These are phyloP conservation scores for Geotrichum fermentans DNA, from an alignment of 1,139 yeast genomes.

Conservation along the genomic window DNA sequence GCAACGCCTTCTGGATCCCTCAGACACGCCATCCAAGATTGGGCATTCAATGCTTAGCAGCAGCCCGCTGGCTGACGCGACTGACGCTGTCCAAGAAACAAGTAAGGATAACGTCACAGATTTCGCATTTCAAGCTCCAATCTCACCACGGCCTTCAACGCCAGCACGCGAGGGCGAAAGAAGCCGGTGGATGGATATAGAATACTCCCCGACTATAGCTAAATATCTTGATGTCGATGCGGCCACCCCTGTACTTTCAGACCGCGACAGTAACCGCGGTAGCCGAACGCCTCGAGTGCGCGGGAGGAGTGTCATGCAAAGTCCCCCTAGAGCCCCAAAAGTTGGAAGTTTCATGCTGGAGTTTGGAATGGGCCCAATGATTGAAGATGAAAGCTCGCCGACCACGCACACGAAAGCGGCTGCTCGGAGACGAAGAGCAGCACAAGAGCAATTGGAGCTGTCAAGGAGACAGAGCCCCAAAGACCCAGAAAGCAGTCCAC, in stretches of 20 bases:
- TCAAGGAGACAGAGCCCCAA: not conserved
- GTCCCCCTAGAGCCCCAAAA: slow-evolving; percentile 5
- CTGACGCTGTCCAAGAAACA: no score
- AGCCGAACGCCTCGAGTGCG: not conserved
- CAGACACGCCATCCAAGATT: slow-evolving; percentile 1
- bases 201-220: slow-evolving; percentile 10
- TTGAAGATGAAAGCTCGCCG: slow-evolving; percentile 8
- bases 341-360: not conserved
- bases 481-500: not conserved
- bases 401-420: slow-evolving; percentile 9
- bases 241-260: slow-evolving; percentile 5
- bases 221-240: slow-evolving; percentile 10
- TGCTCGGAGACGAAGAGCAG: not conserved
- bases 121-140: slow-evolving; percentile 3
- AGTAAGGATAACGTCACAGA: not conserved
- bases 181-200: not conserved
- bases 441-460: not conserved
- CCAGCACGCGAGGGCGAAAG: not conserved
- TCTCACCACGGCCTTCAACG: slow-evolving; percentile 7
- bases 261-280: not conserved
- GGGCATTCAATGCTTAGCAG: not conserved
- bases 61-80: no score
- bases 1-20: not conserved
- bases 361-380: slow-evolving; percentile 8
- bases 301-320: not conserved